phyloP scores from a whole-genome alignment of 192 early-diverging fungal species.

The Mortierella hygrophila region DNA sequence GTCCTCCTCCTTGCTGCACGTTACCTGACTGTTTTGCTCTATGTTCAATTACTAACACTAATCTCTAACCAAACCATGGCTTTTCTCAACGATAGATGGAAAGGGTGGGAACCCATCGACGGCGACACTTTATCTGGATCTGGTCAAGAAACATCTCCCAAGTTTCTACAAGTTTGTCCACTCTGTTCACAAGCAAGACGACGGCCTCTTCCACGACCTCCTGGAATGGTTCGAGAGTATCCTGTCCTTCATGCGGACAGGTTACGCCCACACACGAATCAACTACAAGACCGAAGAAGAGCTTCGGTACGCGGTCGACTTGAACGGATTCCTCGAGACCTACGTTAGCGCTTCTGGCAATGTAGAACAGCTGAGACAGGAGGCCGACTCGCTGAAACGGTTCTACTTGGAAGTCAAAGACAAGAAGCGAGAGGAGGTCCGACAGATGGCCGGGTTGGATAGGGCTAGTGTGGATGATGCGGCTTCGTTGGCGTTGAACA shows the following conservation, averaged over 20 bases:
- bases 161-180: constrained; percentile 71
- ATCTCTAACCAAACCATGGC: background rate
- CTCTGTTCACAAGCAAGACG: constrained; percentile 63
- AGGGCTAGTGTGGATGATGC: background rate
- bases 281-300: constrained; percentile 37
- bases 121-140: constrained; percentile 58
- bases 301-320: constrained; percentile 23
- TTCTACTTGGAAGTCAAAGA: constrained; percentile 46
- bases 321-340: constrained; percentile 40
- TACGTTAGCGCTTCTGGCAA: constrained; percentile 39
- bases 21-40: background rate
- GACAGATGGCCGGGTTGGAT: constrained; percentile 44
- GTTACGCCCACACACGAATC: constrained; percentile 48
- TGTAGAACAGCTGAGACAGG: constrained; percentile 40
- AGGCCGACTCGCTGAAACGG: constrained; percentile 27
- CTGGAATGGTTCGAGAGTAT: constrained; percentile 59
- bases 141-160: constrained; percentile 63
- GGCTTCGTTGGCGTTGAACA: background rate
- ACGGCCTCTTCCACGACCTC: constrained; percentile 63
- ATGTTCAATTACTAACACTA: no score
- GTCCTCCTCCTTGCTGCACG: background rate
- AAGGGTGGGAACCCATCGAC: constrained; percentile 24
- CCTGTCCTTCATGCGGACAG: constrained; percentile 56
- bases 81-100: background rate
- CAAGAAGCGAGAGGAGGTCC: constrained; percentile 45